Conservation (phyloP, 345 rosid genomes). For the Isatis tinctoria region DNA sequence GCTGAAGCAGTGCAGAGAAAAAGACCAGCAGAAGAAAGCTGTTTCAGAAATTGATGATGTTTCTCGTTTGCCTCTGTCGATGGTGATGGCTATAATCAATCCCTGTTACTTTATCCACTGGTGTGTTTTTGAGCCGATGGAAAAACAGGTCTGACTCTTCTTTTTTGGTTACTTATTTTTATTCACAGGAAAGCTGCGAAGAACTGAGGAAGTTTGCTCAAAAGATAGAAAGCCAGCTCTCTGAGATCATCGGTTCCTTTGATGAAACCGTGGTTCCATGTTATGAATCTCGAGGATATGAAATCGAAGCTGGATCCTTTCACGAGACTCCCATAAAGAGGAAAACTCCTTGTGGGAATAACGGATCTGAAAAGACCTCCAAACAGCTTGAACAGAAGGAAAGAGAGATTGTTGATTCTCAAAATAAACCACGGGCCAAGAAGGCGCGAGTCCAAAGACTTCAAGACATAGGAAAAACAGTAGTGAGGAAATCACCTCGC, state of each 20-base stretch:
- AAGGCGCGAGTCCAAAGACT: slow-evolving; percentile 6
- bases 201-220: slow-evolving; percentile 17
- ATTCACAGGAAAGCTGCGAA: slow-evolving; percentile 31
- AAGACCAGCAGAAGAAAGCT: slow-evolving; percentile 15
- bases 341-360: background rate
- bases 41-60: slow-evolving; percentile 10
- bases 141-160: background rate
- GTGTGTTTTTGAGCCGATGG: background rate
- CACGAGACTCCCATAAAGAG: background rate
- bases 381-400: slow-evolving; percentile 5
- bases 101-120: background rate
- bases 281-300: slow-evolving; percentile 3
- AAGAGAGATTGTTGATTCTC: background rate
- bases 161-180: background rate
- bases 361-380: background rate
- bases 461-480: slow-evolving; percentile 8
- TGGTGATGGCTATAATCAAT: slow-evolving; percentile 1
- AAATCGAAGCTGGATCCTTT: background rate
- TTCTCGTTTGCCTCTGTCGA: slow-evolving; percentile 25
- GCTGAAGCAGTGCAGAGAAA: slow-evolving; percentile 27
- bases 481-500: slow-evolving; percentile 16
- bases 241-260: slow-evolving; percentile 3
- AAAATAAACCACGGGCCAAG: background rate
- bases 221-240: slow-evolving; percentile 25
- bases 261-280: slow-evolving; percentile 6